These are phyloP conservation scores for Phlebopus sp. DNA, from an alignment of 1,284 basidiomycete genomes.

Conservation along the genomic window DNA sequence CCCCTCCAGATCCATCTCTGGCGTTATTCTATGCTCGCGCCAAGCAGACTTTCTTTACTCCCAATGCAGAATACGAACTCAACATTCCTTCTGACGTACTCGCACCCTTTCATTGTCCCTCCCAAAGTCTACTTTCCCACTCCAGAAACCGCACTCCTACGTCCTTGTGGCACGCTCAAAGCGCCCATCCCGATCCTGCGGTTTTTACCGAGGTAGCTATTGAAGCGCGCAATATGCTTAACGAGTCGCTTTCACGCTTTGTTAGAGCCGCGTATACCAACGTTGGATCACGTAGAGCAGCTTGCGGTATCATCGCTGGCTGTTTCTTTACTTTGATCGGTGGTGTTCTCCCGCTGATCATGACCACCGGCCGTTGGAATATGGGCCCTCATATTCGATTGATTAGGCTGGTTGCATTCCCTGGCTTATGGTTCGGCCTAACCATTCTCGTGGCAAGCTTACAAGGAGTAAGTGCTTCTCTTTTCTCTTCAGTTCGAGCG, in stretches of 20 bases:
- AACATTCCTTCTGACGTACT: slow-evolving; percentile 64
- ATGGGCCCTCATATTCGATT: slow-evolving; percentile 55
- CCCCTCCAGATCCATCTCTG: slow-evolving; percentile 51
- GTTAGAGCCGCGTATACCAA: slow-evolving; percentile 69
- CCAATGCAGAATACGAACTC: slow-evolving; percentile 65
- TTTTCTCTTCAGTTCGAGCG: background rate
- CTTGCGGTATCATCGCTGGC: slow-evolving; percentile 67
- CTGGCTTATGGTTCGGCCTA: slow-evolving; percentile 68
- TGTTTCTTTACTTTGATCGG: slow-evolving; percentile 38
- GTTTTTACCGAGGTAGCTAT: slow-evolving; percentile 57
- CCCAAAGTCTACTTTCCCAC: slow-evolving; percentile 30
- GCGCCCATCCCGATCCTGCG: slow-evolving; percentile 57
- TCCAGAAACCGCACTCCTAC: slow-evolving; percentile 23
- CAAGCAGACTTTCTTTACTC: slow-evolving; percentile 74
- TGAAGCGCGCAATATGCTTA: slow-evolving; percentile 57
- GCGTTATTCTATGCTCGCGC: slow-evolving; percentile 72
- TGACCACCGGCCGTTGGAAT: slow-evolving; percentile 33
- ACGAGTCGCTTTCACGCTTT: slow-evolving; percentile 63
- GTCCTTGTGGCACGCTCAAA: slow-evolving; percentile 28
- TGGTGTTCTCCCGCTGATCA: slow-evolving; percentile 30
- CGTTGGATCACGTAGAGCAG: slow-evolving; percentile 67
- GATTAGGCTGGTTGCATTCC: slow-evolving; percentile 58
- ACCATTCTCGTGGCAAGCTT: slow-evolving; percentile 60
- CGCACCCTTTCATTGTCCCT: slow-evolving; percentile 50
- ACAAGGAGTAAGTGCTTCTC: slow-evolving; percentile 47